Conservation (phyloP, 371 early-diverging fungal species). For the Lichtheimia corymbifera region DNA sequence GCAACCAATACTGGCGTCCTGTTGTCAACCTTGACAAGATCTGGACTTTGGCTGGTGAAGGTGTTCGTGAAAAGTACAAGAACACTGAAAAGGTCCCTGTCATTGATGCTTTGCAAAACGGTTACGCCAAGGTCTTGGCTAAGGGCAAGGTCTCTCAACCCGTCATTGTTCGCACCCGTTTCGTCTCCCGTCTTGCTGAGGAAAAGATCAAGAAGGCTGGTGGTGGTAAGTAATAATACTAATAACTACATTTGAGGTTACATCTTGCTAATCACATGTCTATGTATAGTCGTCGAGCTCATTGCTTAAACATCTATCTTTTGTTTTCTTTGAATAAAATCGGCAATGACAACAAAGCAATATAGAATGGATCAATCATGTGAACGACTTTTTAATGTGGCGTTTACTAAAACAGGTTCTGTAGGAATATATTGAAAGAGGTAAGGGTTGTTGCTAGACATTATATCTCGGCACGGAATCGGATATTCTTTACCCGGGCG, state of each 20-base stretch:
- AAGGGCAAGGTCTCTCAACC: conserved; percentile 95
- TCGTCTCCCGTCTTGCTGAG: conserved; percentile 93
- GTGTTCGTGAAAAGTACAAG: conserved; percentile 83
- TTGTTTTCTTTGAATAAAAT: neutral
- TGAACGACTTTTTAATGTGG: no score
- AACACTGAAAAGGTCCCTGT: conserved; percentile 93
- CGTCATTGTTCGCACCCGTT: conserved; percentile 97
- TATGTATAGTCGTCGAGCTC: conserved; percentile 41
- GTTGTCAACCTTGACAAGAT: conserved; percentile 93
- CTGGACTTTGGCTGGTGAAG: conserved; percentile 93
- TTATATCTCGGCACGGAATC: no score
- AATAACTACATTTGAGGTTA: no score
- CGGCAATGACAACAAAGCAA: no score
- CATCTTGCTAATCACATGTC: neutral
- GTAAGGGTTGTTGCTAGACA: no score
- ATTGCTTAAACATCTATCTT: conserved; percentile 37
- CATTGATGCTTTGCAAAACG: conserved; percentile 88
- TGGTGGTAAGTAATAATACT: conserved; percentile 69
- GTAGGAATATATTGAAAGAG: no score
- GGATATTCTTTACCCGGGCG: no score
- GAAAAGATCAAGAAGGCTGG: conserved; percentile 98
- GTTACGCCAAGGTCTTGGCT: conserved; percentile 97
- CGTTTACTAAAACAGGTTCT: no score
- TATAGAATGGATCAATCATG: no score
- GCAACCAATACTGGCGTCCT: conserved; percentile 87